Conservation (phyloP, 139 green algal genomes). For the Chlorella sp. region DNA sequence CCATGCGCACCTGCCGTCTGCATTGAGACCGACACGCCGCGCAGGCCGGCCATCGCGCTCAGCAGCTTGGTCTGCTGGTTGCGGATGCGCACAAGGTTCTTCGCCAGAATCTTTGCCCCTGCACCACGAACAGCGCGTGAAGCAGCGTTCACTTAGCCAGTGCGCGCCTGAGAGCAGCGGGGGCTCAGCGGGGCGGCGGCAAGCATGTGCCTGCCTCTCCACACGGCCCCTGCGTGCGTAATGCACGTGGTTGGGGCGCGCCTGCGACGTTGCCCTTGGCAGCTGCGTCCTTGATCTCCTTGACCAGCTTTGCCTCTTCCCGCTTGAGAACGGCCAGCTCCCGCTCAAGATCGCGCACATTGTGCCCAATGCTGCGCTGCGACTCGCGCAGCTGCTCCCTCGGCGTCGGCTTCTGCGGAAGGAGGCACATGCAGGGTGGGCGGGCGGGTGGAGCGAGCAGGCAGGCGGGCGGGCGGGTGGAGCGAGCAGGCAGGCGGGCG, state of each 20-base stretch:
- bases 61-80: constrained; percentile 61
- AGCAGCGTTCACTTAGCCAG: too few species aligned
- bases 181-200: too few species aligned
- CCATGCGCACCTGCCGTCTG: too few species aligned
- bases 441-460: too few species aligned
- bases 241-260: too few species aligned
- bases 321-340: constrained; percentile 19
- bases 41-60: constrained; percentile 53
- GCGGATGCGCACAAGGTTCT: constrained; percentile 61
- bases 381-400: background rate
- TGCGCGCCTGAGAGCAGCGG: too few species aligned
- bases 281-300: constrained; percentile 32
- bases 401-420: constrained; percentile 5
- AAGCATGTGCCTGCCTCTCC: too few species aligned
- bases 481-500: too few species aligned
- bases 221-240: too few species aligned
- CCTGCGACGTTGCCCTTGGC: constrained; percentile 43
- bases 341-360: constrained; percentile 23
- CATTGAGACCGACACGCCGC: constrained; percentile 55
- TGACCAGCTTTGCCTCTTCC: constrained; percentile 24
- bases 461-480: too few species aligned
- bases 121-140: too few species aligned
- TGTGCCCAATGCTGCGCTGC: constrained; percentile 17
- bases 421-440: background rate
- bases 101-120: constrained; percentile 53